phyloP scores from a whole-genome alignment of 140 eudicot species.

The Stevia rebaudiana region DNA sequence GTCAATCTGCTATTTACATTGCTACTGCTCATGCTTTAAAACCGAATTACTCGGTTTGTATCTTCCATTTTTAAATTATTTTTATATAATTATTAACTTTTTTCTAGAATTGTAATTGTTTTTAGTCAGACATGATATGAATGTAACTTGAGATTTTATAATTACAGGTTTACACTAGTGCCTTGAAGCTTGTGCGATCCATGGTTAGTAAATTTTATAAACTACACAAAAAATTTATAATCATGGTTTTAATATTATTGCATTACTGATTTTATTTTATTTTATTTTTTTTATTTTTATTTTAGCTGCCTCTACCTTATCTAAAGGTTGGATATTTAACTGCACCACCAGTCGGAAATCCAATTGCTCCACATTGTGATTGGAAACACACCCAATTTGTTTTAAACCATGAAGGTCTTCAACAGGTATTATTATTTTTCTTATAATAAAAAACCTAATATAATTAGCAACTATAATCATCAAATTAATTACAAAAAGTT shows the following conservation, averaged over 20 bases:
- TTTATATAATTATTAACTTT: not conserved
- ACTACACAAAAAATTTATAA: not conserved
- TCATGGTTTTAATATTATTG: not conserved
- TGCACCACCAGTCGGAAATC: conserved; percentile 78
- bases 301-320: conserved; percentile 85
- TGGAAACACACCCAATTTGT: conserved; percentile 82
- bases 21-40: conserved; percentile 94
- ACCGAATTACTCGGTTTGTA: conserved; percentile 71
- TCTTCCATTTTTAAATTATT: not conserved
- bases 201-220: conserved; percentile 54
- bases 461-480: not conserved
- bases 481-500: too few species aligned
- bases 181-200: conserved; percentile 89
- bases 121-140: not conserved
- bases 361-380: conserved; percentile 80
- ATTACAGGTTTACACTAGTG: conserved; percentile 86
- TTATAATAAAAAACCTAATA: not conserved
- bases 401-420: conserved; percentile 83
- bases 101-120: not conserved
- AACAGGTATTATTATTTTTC: conserved; percentile 42
- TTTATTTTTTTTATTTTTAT: conserved; percentile 17
- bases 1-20: conserved; percentile 87
- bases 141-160: conserved; percentile 13
- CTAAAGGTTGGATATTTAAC: conserved; percentile 84
- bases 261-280: conserved; percentile 16